These are phyloP conservation scores for Cruciata laevipes DNA, from an alignment of 257 asterid genomes.

Conservation along the genomic window DNA sequence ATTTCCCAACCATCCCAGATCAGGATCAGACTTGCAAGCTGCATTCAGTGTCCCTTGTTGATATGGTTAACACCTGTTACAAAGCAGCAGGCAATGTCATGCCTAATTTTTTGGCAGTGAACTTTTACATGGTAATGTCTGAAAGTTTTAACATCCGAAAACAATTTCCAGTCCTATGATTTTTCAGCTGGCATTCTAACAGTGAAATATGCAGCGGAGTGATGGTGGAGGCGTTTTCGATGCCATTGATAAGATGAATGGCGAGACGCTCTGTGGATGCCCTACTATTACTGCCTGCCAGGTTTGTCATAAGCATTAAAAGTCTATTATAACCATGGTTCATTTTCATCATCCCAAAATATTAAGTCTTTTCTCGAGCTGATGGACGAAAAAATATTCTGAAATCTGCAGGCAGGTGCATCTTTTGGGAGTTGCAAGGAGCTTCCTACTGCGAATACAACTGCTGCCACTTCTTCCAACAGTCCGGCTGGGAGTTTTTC, in stretches of 20 bases:
- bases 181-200: slow-evolving; percentile 4
- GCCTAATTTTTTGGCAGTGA: slow-evolving; percentile 91
- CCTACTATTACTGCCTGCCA: slow-evolving; percentile 68
- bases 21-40: slow-evolving; percentile 87
- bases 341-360: not conserved
- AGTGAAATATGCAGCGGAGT: slow-evolving; percentile 62
- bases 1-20: slow-evolving; percentile 86
- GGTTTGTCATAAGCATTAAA: slow-evolving; percentile 35
- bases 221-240: slow-evolving; percentile 97
- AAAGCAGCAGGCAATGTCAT: slow-evolving; percentile 73
- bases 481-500: slow-evolving; percentile 72
- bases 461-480: slow-evolving; percentile 29
- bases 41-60: slow-evolving; percentile 66
- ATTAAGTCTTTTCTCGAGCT: not conserved
- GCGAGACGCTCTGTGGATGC: slow-evolving; percentile 85
- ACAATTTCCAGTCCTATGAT: not conserved
- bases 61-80: slow-evolving; percentile 64
- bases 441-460: slow-evolving; percentile 35
- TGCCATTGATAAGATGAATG: slow-evolving; percentile 80
- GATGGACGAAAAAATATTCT: slow-evolving; percentile 1
- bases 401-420: slow-evolving; percentile 64
- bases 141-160: slow-evolving; percentile 1
- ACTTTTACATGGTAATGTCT: slow-evolving; percentile 83
- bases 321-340: not conserved
- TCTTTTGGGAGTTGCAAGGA: slow-evolving; percentile 75